Evolutionary conservation across 805 yeast genomes (phyloP), one percentile per base, ranked within the genome.

Genomic region (Lachancea sp.): DNA sequence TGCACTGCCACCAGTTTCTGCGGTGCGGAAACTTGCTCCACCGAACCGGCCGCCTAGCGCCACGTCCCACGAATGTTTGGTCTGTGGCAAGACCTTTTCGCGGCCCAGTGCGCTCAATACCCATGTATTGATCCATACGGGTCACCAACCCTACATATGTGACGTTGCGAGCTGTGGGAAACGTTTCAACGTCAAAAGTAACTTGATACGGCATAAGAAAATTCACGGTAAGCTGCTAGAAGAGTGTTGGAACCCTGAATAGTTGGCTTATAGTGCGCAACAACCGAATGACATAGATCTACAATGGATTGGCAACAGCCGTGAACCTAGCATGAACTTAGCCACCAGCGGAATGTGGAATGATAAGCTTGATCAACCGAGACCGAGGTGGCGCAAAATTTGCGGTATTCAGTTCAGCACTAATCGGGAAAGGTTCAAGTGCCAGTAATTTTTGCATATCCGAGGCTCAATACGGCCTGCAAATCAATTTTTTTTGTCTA

Each of bases 71-170:
- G 36, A 35, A 21, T 40, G 43, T 18, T 29, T 5, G 16, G 22
- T 35, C 13, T 86, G 96, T 59, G 71, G 75, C 34, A 85, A 86
- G 58, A 78, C 75, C 40, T 87, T 87, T 65, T 80, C 84, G 50
- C 74, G 95, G 54, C 89, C 95, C 7, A 80, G 88, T 8, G 85
- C 92, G 1, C 66, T 86, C 41, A 81, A 79, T 47, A 86, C 89
- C 3, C 96, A 87, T 60, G 68, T 73, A 48, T 75, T 85, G 48
- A 81, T 84, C 5, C 96, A 87, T 58, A 80, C 87, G 0, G 88
- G 88, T n/a, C 87, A 79, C 53, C 80, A 80, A 49, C 88, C 88
- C 7, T 81, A 76, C 55, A 63, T 64, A 41, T 81, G 87, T 56
- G 58, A 66, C 12, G 80, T 83, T 77, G 65, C 65, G 1, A 75